A percentile compares a stretch with the other conserved stretches of the same genome.
phyloP scores from a whole-genome alignment of 495 filamentous ascomycete species.

The Friedmanniomyces endolithicus region DNA sequence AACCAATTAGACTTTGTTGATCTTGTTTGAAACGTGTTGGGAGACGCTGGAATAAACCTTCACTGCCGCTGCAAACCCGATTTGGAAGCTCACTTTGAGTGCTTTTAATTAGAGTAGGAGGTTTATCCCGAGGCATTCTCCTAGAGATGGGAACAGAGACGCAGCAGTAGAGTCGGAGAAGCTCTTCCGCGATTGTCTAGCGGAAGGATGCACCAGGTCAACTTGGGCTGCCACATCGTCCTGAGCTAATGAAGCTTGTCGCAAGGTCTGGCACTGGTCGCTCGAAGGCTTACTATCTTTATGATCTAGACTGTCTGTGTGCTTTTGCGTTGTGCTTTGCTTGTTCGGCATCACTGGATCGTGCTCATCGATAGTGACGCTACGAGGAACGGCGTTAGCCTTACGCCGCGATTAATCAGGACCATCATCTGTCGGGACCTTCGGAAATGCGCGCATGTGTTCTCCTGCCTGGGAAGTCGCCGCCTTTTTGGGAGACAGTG shows the following conservation, averaged over 20 bases:
- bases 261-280: not conserved
- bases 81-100: too few species aligned
- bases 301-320: not conserved
- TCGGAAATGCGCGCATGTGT: not conserved
- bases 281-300: not conserved
- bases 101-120: too few species aligned
- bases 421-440: not conserved
- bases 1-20: too few species aligned
- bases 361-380: too few species aligned
- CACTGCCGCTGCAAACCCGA: too few species aligned
- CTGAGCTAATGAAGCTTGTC: not conserved
- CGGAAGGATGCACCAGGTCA: not conserved
- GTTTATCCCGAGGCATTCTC: not conserved
- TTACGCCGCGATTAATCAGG: not conserved
- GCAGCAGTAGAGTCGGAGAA: not conserved
- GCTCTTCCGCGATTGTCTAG: not conserved
- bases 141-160: not conserved
- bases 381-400: not conserved
- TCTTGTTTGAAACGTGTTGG: too few species aligned
- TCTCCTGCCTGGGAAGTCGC: not conserved
- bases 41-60: too few species aligned
- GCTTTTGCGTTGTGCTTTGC: too few species aligned
- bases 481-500: not conserved
- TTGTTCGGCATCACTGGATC: too few species aligned
- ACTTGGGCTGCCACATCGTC: not conserved